Conservation (phyloP, 208 protist genomes). For the Phytomonas francai region DNA sequence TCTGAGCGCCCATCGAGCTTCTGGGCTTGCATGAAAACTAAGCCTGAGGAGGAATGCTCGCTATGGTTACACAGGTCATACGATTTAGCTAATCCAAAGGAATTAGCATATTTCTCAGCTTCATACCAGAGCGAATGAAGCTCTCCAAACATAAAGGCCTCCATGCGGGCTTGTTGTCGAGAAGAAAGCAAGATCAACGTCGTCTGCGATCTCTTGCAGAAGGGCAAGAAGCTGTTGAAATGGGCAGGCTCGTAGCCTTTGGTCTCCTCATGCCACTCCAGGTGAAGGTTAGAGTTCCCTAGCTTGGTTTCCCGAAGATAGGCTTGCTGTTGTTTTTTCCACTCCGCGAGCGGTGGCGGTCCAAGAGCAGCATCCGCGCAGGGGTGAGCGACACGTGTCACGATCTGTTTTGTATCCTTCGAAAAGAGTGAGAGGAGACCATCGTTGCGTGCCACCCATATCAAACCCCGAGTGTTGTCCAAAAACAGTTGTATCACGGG, state of each 20-base stretch:
- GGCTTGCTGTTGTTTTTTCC: conserved; percentile 28
- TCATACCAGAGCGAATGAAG: background rate
- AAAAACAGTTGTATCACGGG: conserved; percentile 61
- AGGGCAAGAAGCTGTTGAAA: conserved; percentile 42
- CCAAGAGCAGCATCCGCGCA: conserved; percentile 44
- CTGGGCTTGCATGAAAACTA: background rate
- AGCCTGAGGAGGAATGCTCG: background rate
- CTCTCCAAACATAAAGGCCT: background rate
- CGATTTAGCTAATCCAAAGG: background rate
- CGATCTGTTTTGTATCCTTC: conserved; percentile 46
- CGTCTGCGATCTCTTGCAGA: conserved; percentile 24
- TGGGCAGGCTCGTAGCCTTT: conserved; percentile 33
- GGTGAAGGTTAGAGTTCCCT: conserved; percentile 2
- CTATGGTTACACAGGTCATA: background rate
- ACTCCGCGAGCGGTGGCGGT: conserved; percentile 33
- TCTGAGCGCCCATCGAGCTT: conserved; percentile 39
- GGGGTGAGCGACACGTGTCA: conserved; percentile 65
- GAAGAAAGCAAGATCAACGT: conserved; percentile 21
- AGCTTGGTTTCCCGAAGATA: background rate
- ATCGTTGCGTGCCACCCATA: conserved; percentile 77
- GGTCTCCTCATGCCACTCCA: conserved; percentile 60
- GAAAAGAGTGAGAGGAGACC: conserved; percentile 66
- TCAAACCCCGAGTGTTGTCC: conserved; percentile 29
- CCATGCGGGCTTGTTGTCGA: background rate
- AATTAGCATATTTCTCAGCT: background rate